These are phyloP conservation scores for Atractiella rhizophila DNA, from an alignment of 768 basidiomycete species.

Conservation along the genomic window DNA sequence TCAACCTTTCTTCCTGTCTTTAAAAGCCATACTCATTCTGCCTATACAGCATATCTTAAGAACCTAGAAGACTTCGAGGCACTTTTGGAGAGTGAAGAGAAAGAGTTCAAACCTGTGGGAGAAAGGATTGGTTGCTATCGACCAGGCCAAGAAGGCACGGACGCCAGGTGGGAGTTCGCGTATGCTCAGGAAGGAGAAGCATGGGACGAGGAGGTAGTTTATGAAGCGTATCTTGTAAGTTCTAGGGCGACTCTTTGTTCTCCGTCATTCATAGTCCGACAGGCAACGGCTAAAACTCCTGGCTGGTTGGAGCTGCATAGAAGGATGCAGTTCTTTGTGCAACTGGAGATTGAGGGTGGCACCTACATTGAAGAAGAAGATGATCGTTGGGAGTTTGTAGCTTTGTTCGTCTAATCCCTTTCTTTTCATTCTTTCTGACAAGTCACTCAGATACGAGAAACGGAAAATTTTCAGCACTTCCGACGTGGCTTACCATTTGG, in stretches of 20 bases:
- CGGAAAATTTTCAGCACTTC: constrained; percentile 35
- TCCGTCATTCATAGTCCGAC: constrained; percentile 1
- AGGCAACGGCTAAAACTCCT: constrained; percentile 62
- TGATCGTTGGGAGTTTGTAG: constrained; percentile 73
- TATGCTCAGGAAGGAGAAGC: constrained; percentile 21
- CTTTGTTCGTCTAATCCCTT: constrained; percentile 34
- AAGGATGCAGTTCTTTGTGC: constrained; percentile 75
- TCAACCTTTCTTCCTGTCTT: not conserved
- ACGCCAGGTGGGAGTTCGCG: constrained; percentile 29
- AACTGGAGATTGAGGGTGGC: constrained; percentile 84
- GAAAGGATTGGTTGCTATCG: constrained; percentile 50
- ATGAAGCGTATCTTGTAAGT: constrained; percentile 73
- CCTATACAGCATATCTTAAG: constrained; percentile 38
- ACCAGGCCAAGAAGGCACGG: constrained; percentile 26
- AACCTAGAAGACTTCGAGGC: constrained; percentile 40
- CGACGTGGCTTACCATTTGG: constrained; percentile 55
- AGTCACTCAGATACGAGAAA: constrained; percentile 45
- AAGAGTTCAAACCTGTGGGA: constrained; percentile 49
- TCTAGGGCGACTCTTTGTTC: not conserved
- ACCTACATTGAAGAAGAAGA: constrained; percentile 87
- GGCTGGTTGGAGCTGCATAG: constrained; percentile 80
- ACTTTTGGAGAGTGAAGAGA: constrained; percentile 53
- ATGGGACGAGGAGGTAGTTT: constrained; percentile 37
- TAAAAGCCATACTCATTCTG: not conserved
- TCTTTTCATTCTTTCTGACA: not conserved